phyloP scores from a whole-genome alignment of 345 rosid species.

The Euphorbia lathyris region DNA sequence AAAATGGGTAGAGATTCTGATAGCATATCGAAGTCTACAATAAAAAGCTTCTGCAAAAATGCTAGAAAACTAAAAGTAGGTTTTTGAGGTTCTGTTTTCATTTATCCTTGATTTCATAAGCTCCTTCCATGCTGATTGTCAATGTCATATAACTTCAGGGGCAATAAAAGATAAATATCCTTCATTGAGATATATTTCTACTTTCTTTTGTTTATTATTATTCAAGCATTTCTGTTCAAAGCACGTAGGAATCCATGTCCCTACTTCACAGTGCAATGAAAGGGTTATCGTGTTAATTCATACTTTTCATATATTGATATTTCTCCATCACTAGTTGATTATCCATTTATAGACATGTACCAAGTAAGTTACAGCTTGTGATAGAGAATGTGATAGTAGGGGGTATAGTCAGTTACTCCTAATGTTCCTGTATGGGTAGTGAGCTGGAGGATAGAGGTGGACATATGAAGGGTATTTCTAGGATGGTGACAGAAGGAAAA shows the following conservation, averaged over 20 bases:
- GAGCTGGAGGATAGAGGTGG: too few species aligned
- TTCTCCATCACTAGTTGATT: background rate
- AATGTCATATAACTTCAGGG: background rate
- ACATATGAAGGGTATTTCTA: too few species aligned
- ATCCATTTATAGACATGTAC: background rate
- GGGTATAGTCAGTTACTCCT: background rate
- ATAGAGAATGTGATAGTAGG: background rate
- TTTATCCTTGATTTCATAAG: background rate
- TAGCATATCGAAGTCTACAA: slow-evolving; percentile 59
- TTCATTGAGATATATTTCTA: background rate
- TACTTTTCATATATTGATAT: background rate
- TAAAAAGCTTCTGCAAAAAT: slow-evolving; percentile 81
- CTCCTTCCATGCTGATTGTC: background rate
- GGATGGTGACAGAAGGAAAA: too few species aligned
- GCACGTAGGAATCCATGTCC: background rate
- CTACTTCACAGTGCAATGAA: too few species aligned
- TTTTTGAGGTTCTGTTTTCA: slow-evolving; percentile 11
- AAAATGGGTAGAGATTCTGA: slow-evolving; percentile 68
- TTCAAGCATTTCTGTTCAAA: background rate
- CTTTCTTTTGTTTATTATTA: background rate
- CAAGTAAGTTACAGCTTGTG: background rate
- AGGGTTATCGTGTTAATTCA: background rate
- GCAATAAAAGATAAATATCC: background rate
- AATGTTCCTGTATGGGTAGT: too few species aligned
- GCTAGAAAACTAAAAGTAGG: slow-evolving; percentile 86